These are phyloP conservation scores for Schizosaccharomyces versatilis DNA, from an alignment of 1,139 yeast genomes.

Conservation along the genomic window DNA sequence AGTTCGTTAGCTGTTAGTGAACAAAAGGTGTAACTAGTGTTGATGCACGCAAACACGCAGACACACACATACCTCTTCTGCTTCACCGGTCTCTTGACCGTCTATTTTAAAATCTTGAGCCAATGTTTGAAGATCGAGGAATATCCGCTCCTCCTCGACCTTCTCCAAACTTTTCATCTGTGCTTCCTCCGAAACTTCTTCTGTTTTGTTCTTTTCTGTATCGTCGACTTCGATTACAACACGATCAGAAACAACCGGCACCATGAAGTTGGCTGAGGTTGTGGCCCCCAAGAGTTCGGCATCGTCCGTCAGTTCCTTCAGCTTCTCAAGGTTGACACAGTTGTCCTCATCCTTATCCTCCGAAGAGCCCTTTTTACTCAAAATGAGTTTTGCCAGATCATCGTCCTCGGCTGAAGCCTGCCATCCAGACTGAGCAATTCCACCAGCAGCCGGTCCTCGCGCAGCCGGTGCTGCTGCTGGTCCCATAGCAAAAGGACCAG, in stretches of 20 bases:
- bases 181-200: not conserved
- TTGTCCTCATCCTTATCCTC: not conserved
- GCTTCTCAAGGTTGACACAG: not conserved
- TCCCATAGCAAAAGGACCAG: constrained; percentile 1
- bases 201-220: not conserved
- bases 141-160: not conserved
- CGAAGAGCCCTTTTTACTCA: not conserved
- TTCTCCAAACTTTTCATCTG: not conserved
- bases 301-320: not conserved
- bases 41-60: too few relatives aligned
- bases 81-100: not conserved
- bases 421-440: not conserved
- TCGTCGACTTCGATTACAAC: not conserved
- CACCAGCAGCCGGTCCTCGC: not conserved
- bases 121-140: not conserved
- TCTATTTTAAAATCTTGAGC: not conserved
- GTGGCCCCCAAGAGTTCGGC: not conserved
- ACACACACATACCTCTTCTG: too few relatives aligned
- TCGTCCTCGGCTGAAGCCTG: not conserved
- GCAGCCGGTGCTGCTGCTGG: not conserved
- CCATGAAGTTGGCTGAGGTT: not conserved
- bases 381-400: not conserved
- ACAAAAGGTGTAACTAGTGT: too few relatives aligned
- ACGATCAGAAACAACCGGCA: not conserved
- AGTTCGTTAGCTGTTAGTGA: not conserved